These are phyloP conservation scores for Lepiota venenata DNA, from an alignment of 768 basidiomycete genomes.

Conservation along the genomic window DNA sequence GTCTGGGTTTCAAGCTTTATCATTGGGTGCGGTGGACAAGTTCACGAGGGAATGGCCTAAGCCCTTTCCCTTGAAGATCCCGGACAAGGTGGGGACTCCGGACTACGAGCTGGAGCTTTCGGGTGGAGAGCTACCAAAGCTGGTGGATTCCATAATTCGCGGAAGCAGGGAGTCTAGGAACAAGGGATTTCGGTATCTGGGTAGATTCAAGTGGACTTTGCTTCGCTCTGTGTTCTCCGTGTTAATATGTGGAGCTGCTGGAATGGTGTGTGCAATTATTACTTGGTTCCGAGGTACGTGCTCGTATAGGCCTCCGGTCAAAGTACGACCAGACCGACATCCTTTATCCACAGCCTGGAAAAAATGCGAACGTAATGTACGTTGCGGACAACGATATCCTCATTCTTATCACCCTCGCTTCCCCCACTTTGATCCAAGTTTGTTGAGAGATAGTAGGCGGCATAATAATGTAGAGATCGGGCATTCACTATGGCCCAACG, in stretches of 20 bases:
- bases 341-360: constrained; percentile 42
- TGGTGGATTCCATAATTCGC: neutral
- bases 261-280: constrained; percentile 47
- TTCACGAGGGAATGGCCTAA: constrained; percentile 53
- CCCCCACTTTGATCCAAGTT: too few relatives aligned
- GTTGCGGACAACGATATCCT: constrained; percentile 57
- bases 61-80: constrained; percentile 28
- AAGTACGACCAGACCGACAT: neutral
- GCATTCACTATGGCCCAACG: too few relatives aligned
- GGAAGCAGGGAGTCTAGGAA: neutral
- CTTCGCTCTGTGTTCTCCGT: constrained; percentile 52
- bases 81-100: neutral
- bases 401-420: constrained; percentile 53
- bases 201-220: constrained; percentile 58
- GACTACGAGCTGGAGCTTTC: neutral
- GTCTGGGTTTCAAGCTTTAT: neutral
- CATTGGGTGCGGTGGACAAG: constrained; percentile 33
- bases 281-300: constrained; percentile 58
- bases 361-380: constrained; percentile 59
- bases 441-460: too few relatives aligned
- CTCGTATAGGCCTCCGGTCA: neutral
- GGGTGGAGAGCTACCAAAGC: neutral
- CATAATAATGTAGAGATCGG: too few relatives aligned
- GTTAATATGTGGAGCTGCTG: constrained; percentile 49
- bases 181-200: constrained; percentile 38